Evolutionary conservation across 768 basidiomycete species (phyloP), one percentile per base, ranked within the genome.

Genomic region (Chiua virens): DNA sequence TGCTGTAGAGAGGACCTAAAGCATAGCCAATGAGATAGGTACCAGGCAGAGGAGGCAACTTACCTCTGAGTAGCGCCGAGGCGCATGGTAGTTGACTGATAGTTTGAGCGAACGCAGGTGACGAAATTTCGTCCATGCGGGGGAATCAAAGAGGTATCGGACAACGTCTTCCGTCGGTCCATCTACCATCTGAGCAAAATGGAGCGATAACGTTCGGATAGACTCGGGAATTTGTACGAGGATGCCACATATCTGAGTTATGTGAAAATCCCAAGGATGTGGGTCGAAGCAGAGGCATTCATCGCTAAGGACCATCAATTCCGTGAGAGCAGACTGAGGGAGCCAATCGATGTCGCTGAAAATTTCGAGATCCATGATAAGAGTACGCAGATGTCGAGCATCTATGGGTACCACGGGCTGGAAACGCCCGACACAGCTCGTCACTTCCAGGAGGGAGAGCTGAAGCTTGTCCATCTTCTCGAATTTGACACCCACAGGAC

Each of bases 81-180:
- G 3, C 3, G 8, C 3, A 11, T 3, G 18, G n/a, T 17, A 3
- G 4, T 30, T 5, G 28, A 30, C 11, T 2, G 0, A 11, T 18
- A 56, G 17, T 10, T 35, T 42, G 20, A 60, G 28, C 35, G 58
- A 60, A 35, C 42, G 45, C 32, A 60, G 51, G 11, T 21, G 23
- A 25, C 38, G 34, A 4, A 50, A 22, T 1, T 39, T 50, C 32
- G 17, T 35, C 55, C 55, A 49, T 1, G 13, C 17, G 4, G 22
- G 42, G 14, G 45, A 20, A 9, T 32, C n/a, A n/a, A 61, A 50
- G 4, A 49, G 42, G 2, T 2, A 5, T 18, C 5, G 23, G 17
- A 39, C 7, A 11, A 11, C 13, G 21, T 20, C 18, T 2, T 23
- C 21, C 10, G 4, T 8, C 8, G 2, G 3, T 14, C 8, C 35